Evolutionary conservation across 192 early-diverging fungal genomes (phyloP), one percentile per base, ranked within the genome.

Genomic region (Coemansia aciculifera): DNA sequence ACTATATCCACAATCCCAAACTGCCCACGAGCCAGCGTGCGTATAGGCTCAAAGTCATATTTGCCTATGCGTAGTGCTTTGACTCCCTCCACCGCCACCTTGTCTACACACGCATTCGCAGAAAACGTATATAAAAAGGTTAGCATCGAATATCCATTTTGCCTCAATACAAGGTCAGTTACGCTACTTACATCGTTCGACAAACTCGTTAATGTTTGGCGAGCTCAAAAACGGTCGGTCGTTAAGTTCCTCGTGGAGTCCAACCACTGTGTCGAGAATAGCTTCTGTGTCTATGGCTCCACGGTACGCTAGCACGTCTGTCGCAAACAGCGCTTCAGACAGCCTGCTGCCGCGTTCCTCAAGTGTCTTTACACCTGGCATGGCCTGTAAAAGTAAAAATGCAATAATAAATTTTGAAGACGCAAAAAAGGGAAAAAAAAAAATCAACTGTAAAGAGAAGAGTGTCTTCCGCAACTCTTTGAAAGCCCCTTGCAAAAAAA

Each of bases 1-100:
- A 96, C 94, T 37, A 96, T 89, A 46, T 90, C 92, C 17, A 96
- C 80, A 15, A 83, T 83, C 15, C 80, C 80, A 71, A 83, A 83
- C 75, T 83, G 80, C 7, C 80, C 80, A 38, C 80, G 75, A 21
- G 80, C 80, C 61, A 83, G 69, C 39, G 80, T 74, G 34, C 75
- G 66, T 17, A 83, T 59, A 68, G 71, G 68, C 68, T 83, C 80
- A 71, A 77, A 83, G 65, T 83, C 80, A 5, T 32, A 29, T 43
- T 78, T 83, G 65, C 75, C 42, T 49, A 83, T 46, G 40, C 80
- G 67, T 68, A 57, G 63, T 15, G 59, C 49, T 56, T 68, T 70
- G 56, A 77, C 66, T n/a, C 71, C 73, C 29, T 67, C 69, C 51
- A 78, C 75, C 12, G 75, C 59, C 10, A 31, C 37, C 24, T 64